Evolutionary conservation across 2,329 filamentous ascomycete species (phyloP), one percentile per base, ranked within the genome.

Genomic region (Pseudocercospora fuligena): DNA sequence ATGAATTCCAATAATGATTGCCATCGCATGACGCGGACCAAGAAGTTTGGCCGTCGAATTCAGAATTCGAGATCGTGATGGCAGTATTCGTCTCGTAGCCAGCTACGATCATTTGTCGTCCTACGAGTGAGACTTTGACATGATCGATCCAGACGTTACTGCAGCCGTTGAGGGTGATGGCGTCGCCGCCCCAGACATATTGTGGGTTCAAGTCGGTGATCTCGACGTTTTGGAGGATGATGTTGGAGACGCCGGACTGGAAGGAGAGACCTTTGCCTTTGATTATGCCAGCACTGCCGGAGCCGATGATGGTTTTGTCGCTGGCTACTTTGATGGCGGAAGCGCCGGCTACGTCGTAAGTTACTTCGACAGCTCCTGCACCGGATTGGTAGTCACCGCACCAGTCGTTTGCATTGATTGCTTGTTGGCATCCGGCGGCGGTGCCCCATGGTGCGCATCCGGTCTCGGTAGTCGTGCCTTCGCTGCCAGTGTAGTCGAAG

Each of bases 81-180:
- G 85, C 84, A 75, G 82, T 83, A 72, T 82, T 83, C 60, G 85
- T 82, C 2, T 76, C 73, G 74, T 82, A 84, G 66, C 87, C 87
- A 59, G 86, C 82, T 59, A 89, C 87, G 59, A 88, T 84, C 80
- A 88, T 84, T 77, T 89, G 87, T 53, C 87, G 86, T 61, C 85
- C 86, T 70, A 88, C 85, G 53, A 85, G 82, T 60, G 85, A 86
- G 59, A 76, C 74, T 29, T 69, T 76, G 19, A 76, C 72, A 29
- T 76, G 74, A 58, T 80, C 78, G 51, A 80, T 77, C 78, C 78
- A 80, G 60, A 80, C 71, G 36, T 74, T 73, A 25, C 76, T 74
- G 66, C 73, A 76, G 57, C 74, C 75, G 29, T 76, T 74, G 23
- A 80, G 66, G n/a, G 75, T 77, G 59, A 80, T 74, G 3, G 76